Percentiles rank a stretch among this genome's conserved stretches.
Evolutionary conservation across 768 basidiomycete genomes (phyloP).

Genomic region (Kwoniella sp.): DNA sequence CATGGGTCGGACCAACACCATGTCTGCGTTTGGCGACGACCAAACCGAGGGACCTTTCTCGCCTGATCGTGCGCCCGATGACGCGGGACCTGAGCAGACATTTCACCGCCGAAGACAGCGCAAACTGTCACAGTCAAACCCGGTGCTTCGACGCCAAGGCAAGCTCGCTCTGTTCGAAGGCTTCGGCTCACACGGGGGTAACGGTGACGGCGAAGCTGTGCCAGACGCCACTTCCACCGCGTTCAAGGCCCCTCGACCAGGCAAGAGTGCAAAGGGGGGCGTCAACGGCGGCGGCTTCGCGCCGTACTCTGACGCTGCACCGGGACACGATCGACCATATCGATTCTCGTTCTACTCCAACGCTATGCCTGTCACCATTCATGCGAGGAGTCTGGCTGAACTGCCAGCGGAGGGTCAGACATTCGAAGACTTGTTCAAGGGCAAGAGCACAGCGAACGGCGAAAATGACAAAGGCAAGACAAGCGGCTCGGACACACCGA

Average conservation of each 20-base stretch:
- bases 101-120: slow-evolving; percentile 62
- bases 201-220: slow-evolving; percentile 20
- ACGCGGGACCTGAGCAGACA: slow-evolving; percentile 10
- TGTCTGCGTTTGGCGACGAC: slow-evolving; percentile 33
- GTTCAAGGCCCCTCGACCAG: slow-evolving; percentile 41
- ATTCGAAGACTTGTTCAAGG: slow-evolving; percentile 80
- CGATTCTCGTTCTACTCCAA: slow-evolving; percentile 99
- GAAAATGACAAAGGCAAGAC: slow-evolving; percentile 6
- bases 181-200: slow-evolving; percentile 35
- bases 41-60: slow-evolving; percentile 15
- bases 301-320: slow-evolving; percentile 46
- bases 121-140: slow-evolving; percentile 78
- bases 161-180: slow-evolving; percentile 90
- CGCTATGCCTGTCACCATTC: slow-evolving; percentile 82
- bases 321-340: slow-evolving; percentile 76
- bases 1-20: slow-evolving; percentile 24
- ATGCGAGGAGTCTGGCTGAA: slow-evolving; percentile 86
- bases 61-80: slow-evolving; percentile 22
- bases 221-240: slow-evolving; percentile 12
- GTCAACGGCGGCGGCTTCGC: slow-evolving; percentile 22
- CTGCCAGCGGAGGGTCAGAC: slow-evolving; percentile 88
- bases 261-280: slow-evolving; percentile 28
- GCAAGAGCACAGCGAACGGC: slow-evolving; percentile 27
- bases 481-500: slow-evolving; percentile 9
- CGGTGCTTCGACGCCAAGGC: slow-evolving; percentile 55